Evolutionary conservation across 1,284 basidiomycete species (phyloP).

Genomic region (Farysia itapuensis): DNA sequence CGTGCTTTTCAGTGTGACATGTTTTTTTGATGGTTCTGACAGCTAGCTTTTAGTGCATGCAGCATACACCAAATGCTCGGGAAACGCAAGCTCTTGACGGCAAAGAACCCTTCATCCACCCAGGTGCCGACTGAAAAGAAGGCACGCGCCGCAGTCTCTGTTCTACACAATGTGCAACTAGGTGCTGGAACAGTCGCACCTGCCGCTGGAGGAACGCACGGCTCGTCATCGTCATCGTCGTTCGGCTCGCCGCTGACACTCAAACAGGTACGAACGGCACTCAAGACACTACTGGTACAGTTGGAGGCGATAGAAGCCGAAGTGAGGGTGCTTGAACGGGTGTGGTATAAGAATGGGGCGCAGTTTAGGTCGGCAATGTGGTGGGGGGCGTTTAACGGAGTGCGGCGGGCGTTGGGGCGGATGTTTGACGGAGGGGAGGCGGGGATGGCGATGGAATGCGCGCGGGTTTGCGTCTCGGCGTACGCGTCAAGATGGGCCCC

Average conservation of each 20-base stretch:
- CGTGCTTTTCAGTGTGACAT: too few species aligned
- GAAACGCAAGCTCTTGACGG: too few species aligned
- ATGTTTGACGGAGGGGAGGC: background rate
- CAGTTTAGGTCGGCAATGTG: conserved; percentile 17
- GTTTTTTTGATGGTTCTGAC: too few species aligned
- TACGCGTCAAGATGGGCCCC: background rate
- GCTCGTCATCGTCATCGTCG: too few species aligned
- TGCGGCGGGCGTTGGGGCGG: conserved; percentile 1
- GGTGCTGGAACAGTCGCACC: too few species aligned
- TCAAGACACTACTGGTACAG: background rate
- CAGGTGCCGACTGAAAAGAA: too few species aligned
- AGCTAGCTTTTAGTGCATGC: too few species aligned
- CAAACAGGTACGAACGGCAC: conserved; percentile 1
- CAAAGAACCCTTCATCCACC: too few species aligned
- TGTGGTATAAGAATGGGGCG: conserved; percentile 30
- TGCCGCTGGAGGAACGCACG: too few species aligned
- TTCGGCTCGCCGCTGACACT: conserved; percentile 1
- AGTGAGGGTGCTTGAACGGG: conserved; percentile 1
- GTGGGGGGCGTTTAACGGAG: conserved; percentile 5
- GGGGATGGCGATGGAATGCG: background rate
- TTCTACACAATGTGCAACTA: too few species aligned
- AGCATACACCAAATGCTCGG: too few species aligned
- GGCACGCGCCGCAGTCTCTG: too few species aligned
- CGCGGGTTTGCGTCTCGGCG: background rate
- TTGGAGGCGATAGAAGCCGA: background rate